Percentiles rank a stretch among this genome's conserved stretches.
Conservation (phyloP, 495 filamentous ascomycete species). For the Penicillium pulvis region DNA sequence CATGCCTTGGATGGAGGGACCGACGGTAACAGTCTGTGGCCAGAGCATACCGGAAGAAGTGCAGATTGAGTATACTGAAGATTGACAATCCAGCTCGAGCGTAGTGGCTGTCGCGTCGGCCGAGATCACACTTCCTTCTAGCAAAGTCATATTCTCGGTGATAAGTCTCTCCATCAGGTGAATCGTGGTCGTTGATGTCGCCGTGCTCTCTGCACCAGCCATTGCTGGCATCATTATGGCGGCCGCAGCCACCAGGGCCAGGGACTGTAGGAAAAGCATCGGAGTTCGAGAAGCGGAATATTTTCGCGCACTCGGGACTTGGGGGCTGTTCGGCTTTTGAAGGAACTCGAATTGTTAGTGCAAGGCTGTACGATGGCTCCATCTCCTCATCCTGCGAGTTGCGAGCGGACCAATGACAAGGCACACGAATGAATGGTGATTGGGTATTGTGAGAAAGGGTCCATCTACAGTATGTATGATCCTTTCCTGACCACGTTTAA, state of each 20-base stretch:
- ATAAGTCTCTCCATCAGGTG: not conserved
- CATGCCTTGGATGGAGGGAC: not conserved
- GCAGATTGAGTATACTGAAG: not conserved
- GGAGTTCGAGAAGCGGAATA: not conserved
- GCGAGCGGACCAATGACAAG: not conserved
- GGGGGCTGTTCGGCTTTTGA: not conserved
- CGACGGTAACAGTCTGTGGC: not conserved
- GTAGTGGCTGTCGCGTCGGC: not conserved
- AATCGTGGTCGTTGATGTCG: not conserved
- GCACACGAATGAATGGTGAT: not conserved
- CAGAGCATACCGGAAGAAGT: constrained; percentile 1
- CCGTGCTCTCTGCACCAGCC: not conserved
- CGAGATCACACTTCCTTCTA: constrained; percentile 1
- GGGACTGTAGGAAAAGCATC: not conserved
- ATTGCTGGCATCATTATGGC: constrained; percentile 1
- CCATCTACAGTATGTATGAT: not conserved
- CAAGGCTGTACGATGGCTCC: not conserved
- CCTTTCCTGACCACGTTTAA: not conserved
- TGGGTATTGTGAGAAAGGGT: not conserved
- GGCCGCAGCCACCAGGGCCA: not conserved
- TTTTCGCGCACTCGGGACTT: not conserved
- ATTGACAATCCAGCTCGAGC: not conserved
- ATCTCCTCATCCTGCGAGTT: not conserved
- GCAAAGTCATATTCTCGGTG: not conserved
- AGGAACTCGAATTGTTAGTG: not conserved